These are phyloP conservation scores for Sclerotinia minor DNA, from an alignment of 2,329 filamentous ascomycete species.

Conservation along the genomic window DNA sequence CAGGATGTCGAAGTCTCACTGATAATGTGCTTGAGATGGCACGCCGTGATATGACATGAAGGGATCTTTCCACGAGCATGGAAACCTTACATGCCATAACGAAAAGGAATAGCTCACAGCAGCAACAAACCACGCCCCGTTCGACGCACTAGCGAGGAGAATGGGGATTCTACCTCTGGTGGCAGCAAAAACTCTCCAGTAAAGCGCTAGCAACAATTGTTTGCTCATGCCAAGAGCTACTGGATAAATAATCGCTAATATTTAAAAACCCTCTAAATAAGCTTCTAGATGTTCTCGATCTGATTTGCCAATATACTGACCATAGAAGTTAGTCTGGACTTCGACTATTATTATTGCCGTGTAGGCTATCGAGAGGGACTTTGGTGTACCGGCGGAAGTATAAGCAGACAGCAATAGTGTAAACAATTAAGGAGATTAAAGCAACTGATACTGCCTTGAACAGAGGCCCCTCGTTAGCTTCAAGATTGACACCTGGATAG, in stretches of 20 bases:
- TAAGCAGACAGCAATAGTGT: not conserved
- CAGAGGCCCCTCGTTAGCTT: constrained; percentile 12
- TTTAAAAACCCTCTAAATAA: constrained; percentile 11
- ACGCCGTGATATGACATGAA: not conserved
- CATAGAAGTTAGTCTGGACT: constrained; percentile 15
- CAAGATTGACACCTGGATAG: constrained; percentile 13
- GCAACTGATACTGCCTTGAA: not conserved
- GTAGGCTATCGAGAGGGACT: constrained; percentile 1
- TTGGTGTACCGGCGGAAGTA: constrained; percentile 19
- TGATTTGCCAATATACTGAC: constrained; percentile 16
- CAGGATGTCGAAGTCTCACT: not conserved
- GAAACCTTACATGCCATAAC: not conserved
- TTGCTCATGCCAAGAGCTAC: constrained; percentile 14
- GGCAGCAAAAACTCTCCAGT: constrained; percentile 14
- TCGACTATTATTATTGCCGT: not conserved
- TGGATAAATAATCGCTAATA: constrained; percentile 2
- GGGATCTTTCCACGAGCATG: not conserved
- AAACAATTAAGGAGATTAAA: not conserved
- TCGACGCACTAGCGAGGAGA: not conserved
- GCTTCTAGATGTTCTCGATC: constrained; percentile 6
- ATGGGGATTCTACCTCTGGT: not conserved
- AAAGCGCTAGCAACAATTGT: constrained; percentile 10
- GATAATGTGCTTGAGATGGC: not conserved
- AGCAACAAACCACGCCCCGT: constrained; percentile 16
- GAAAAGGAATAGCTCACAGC: not conserved